phyloP scores from a whole-genome alignment of 2,329 filamentous ascomycete genomes.

The Curvularia sp. region DNA sequence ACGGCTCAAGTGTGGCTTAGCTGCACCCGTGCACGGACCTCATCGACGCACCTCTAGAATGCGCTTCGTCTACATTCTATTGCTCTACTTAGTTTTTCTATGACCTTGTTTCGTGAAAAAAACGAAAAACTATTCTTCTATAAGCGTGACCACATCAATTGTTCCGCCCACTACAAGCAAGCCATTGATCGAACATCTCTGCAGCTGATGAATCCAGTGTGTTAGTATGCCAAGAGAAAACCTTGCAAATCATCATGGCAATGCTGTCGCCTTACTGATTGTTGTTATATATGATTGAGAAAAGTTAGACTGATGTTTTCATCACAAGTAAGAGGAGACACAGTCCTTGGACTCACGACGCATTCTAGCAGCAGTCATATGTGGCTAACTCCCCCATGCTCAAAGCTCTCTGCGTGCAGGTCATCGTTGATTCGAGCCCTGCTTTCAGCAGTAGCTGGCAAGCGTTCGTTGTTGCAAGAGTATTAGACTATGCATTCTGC shows the following conservation, averaged over 20 bases:
- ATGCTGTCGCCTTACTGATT: not conserved
- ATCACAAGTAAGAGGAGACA: not conserved
- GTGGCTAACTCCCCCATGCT: not conserved
- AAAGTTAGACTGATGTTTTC: not conserved
- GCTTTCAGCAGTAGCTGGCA: not conserved
- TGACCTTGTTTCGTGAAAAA: not conserved
- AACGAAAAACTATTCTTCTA: not conserved
- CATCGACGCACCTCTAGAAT: not conserved
- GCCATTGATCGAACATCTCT: not conserved
- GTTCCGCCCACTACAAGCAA: not conserved
- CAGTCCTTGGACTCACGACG: not conserved
- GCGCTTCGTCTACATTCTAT: not conserved
- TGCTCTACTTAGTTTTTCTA: not conserved
- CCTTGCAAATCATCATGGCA: not conserved
- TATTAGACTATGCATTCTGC: not conserved
- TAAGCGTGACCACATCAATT: not conserved
- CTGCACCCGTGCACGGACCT: not conserved
- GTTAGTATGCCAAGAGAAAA: not conserved
- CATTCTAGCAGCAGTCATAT: not conserved
- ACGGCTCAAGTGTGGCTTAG: conserved; percentile 17
- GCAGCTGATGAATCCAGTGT: not conserved
- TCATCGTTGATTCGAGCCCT: not conserved
- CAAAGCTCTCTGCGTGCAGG: not conserved
- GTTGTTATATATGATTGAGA: too few relatives aligned
- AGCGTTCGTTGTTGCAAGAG: not conserved